These are phyloP conservation scores for Eimeria zaria DNA, from an alignment of 169 alveolate species.

Conservation along the genomic window DNA sequence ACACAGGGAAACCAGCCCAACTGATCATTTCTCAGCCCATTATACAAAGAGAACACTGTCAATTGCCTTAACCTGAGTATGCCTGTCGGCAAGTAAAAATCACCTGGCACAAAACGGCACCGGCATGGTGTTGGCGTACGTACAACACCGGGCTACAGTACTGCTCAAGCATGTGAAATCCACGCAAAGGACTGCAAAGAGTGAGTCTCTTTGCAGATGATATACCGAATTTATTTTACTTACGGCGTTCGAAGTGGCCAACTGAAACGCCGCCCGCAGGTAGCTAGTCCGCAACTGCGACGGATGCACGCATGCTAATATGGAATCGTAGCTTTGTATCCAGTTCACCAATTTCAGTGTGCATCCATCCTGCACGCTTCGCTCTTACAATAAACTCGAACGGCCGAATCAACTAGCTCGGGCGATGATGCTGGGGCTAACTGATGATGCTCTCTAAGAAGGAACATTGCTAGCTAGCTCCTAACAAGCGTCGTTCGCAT, in stretches of 20 bases:
- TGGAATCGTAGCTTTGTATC: background rate
- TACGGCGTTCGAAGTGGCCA: constrained; percentile 84
- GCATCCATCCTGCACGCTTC: background rate
- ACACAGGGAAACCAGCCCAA: background rate
- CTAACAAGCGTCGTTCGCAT: too few species aligned
- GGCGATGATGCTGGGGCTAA: background rate
- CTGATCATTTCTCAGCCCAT: background rate
- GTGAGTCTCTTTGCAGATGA: background rate
- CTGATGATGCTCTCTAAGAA: too few species aligned
- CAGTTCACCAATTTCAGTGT: background rate
- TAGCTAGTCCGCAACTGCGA: constrained; percentile 90
- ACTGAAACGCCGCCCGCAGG: constrained; percentile 91
- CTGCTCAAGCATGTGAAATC: background rate
- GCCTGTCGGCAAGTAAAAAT: background rate
- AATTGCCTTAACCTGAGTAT: background rate
- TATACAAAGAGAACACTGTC: too few species aligned
- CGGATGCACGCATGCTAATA: background rate
- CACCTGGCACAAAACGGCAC: background rate
- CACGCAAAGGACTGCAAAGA: background rate
- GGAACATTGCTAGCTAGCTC: too few species aligned
- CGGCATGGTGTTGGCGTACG: background rate
- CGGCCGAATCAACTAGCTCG: background rate
- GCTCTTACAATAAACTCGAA: background rate
- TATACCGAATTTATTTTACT: background rate
- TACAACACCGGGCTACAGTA: background rate